Conservation (phyloP, 768 basidiomycete species). For the Pisolithus albus region DNA sequence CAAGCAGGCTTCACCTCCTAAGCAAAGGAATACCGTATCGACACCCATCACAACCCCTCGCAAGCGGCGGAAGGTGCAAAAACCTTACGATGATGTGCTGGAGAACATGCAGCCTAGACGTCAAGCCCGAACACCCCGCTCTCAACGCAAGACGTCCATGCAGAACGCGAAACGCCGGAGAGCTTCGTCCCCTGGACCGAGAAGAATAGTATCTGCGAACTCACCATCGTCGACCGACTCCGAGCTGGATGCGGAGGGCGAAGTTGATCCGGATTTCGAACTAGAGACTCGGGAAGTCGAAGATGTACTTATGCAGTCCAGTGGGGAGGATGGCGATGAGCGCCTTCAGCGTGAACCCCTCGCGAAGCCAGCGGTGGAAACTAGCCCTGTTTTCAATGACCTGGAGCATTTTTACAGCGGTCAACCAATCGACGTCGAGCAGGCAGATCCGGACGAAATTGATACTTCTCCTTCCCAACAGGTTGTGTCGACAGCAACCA, state of each 20-base stretch:
- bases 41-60: conserved; percentile 13
- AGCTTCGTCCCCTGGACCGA: conserved; percentile 24
- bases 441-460: conserved; percentile 1
- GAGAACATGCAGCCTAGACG: conserved; percentile 5
- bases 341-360: conserved; percentile 4
- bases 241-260: conserved; percentile 28
- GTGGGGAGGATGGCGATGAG: conserved; percentile 16
- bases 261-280: conserved; percentile 29
- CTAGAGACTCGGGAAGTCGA: conserved; percentile 32
- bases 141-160: conserved; percentile 7
- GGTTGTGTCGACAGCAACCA: conserved; percentile 9
- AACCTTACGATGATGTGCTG: conserved; percentile 2
- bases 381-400: conserved; percentile 20
- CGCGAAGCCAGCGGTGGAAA: background rate
- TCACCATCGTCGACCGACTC: conserved; percentile 21
- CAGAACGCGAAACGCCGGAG: conserved; percentile 17
- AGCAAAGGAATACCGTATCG: conserved; percentile 10
- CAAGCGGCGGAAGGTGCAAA: conserved; percentile 21
- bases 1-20: conserved; percentile 3
- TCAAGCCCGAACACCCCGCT: background rate
- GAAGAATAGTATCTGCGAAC: conserved; percentile 13
- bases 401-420: conserved; percentile 25
- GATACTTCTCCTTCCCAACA: background rate
- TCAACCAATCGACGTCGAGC: conserved; percentile 28
- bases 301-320: conserved; percentile 24